Conservation (phyloP, 1,284 basidiomycete species). For the Mycena citricolor region DNA sequence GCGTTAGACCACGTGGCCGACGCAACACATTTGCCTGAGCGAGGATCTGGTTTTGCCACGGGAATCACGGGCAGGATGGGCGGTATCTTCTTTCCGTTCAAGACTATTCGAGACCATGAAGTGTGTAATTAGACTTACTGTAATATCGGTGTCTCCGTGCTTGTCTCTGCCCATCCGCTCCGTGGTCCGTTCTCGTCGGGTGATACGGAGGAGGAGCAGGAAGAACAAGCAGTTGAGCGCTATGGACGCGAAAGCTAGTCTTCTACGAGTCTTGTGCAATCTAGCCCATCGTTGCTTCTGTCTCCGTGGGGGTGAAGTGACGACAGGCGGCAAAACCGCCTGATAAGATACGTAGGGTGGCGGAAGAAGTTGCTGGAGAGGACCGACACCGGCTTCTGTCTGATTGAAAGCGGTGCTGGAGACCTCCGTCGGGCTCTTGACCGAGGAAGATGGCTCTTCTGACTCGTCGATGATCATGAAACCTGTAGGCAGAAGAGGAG, state of each 20-base stretch:
- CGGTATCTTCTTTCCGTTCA: neutral
- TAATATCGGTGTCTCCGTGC: neutral
- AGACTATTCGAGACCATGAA: neutral
- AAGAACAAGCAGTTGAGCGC: constrained; percentile 17
- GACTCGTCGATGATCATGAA: no score
- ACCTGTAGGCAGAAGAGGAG: no score
- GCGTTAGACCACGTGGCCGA: constrained; percentile 17
- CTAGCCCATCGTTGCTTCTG: constrained; percentile 4
- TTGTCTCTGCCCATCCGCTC: neutral
- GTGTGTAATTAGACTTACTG: constrained; percentile 1
- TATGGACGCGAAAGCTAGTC: constrained; percentile 6
- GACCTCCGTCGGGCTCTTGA: no score
- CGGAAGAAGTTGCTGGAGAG: constrained; percentile 3
- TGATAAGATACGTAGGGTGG: constrained; percentile 21
- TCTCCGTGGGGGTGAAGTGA: neutral
- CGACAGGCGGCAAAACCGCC: constrained; percentile 7
- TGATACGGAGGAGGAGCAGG: constrained; percentile 2
- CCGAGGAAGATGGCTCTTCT: no score
- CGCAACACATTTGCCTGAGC: constrained; percentile 12
- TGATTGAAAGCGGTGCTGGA: no score
- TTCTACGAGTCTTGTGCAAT: constrained; percentile 7
- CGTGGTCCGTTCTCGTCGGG: neutral
- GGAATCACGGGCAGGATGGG: constrained; percentile 5
- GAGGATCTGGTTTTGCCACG: constrained; percentile 11
- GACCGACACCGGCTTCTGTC: no score